Base-by-base conservation (phyloP, 352 stramenopile genomes). In the Phytophthora podocarpi region DNA sequence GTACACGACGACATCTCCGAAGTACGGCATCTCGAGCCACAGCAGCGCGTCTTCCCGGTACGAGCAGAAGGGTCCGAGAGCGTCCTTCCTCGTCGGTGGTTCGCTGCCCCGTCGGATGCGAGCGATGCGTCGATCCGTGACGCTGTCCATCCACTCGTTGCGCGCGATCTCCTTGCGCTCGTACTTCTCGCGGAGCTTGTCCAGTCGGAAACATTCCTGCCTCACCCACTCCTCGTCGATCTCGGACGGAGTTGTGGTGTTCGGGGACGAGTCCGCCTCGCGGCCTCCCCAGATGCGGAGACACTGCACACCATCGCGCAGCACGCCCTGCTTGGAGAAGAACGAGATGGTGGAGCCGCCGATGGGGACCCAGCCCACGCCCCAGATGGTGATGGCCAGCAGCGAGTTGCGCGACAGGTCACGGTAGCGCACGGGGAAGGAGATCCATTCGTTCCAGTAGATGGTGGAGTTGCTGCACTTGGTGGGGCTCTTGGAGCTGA, bases 141-240 rank as follows among this genome's bases (percentile, higher is more conserved):
- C 83, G 48, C 83, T 87, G 57, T 98, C 92, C 72, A 98, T 94
- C 92, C 91, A 98, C 59, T 96, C 87, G 61, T 94, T 92, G 16
- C 80, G 77, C 21, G 78, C 60, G 42, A 96, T 93, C 40, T 96
- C 82, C 28, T 93, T 93, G 49, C 89, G 87, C 30, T 95, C 89
- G 68, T 96, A 96, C 64, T 89, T 90, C 57, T 98, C 90, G 9
- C 85, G 79, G 2, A 91, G 80, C 59, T 97, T 96, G 68, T 95
- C 85, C 27, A 96, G 75, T 21, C 85, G 82, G 27, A 92, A 95
- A 28, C 78, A 87, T 49, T 96, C 78, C 37, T 92, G 82, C 12
- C 72, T 60, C 12, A 78, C 57, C 82, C 82, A 93, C 37, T 91
- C 80, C 45, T 90, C 82, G 49, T 89, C 68, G 15, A 91, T 74